A percentile compares a stretch with the other conserved stretches of the same genome.
Conservation (phyloP, 371 early-diverging fungal genomes). For the Rhizomucor miehei region DNA sequence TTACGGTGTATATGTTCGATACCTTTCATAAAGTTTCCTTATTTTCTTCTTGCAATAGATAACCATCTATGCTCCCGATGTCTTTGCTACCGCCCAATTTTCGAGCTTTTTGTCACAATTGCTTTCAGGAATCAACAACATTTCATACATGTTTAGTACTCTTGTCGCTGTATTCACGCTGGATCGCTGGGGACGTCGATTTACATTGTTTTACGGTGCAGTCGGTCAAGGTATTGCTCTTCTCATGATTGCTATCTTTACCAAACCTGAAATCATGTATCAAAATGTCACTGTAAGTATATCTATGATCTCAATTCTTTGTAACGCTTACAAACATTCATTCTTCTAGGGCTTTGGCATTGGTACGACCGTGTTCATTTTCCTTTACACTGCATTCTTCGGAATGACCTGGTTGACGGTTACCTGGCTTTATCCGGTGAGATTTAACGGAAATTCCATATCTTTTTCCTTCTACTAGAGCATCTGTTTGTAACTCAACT, state of each 20-base stretch:
- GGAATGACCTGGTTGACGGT: conserved; percentile 45
- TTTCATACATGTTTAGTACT: conserved; percentile 35
- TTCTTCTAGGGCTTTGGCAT: conserved; percentile 19
- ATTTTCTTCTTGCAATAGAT: conserved; percentile 10
- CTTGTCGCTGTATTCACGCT: conserved; percentile 37
- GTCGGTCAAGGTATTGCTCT: conserved; percentile 35
- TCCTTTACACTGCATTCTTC: conserved; percentile 36
- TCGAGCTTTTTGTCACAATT: conserved; percentile 22
- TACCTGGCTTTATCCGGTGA: conserved; percentile 38
- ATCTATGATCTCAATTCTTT: neutral
- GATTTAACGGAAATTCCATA: too few relatives aligned
- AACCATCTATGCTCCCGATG: conserved; percentile 37
- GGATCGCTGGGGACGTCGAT: conserved; percentile 35
- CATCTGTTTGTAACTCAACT: too few relatives aligned
- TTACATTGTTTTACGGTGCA: conserved; percentile 35
- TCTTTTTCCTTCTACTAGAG: too few relatives aligned
- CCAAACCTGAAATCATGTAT: conserved; percentile 29
- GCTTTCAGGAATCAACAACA: conserved; percentile 36
- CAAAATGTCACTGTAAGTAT: conserved; percentile 14
- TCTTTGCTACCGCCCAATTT: conserved; percentile 31
- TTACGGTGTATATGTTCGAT: conserved; percentile 9
- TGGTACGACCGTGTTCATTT: conserved; percentile 37
- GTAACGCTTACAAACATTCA: neutral
- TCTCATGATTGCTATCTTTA: conserved; percentile 26
- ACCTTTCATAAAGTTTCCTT: neutral